A percentile compares a stretch with the other conserved stretches of the same genome.
phyloP scores from a whole-genome alignment of 2,329 filamentous ascomycete genomes.

The Elsinoe batatas region DNA sequence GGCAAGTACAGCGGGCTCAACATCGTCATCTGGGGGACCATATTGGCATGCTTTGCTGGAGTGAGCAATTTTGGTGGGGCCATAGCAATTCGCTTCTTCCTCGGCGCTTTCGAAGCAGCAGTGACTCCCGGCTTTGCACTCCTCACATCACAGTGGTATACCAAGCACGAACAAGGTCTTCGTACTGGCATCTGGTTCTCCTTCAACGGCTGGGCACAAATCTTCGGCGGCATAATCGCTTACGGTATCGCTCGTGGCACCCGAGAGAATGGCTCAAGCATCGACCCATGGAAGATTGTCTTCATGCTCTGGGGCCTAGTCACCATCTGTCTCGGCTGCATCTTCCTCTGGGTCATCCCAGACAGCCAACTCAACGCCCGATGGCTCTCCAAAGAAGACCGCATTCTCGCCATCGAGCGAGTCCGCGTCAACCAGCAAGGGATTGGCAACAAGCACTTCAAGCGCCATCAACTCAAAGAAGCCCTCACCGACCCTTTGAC shows the following conservation, averaged over 20 bases:
- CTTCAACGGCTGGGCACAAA: slow-evolving; percentile 56
- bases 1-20: slow-evolving; percentile 58
- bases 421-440: slow-evolving; percentile 67
- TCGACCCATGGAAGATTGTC: slow-evolving; percentile 57
- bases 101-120: slow-evolving; percentile 58
- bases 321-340: slow-evolving; percentile 32
- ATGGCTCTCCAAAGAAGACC: slow-evolving; percentile 57
- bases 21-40: slow-evolving; percentile 53
- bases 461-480: slow-evolving; percentile 54
- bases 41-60: slow-evolving; percentile 53
- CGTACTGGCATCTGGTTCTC: slow-evolving; percentile 59
- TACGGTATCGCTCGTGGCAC: slow-evolving; percentile 53
- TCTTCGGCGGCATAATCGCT: slow-evolving; percentile 52
- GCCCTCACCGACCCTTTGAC: slow-evolving; percentile 48
- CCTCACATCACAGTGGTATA: slow-evolving; percentile 64
- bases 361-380: slow-evolving; percentile 52
- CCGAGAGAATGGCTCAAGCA: slow-evolving; percentile 43
- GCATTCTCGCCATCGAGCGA: slow-evolving; percentile 57
- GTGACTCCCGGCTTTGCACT: slow-evolving; percentile 61
- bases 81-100: slow-evolving; percentile 56
- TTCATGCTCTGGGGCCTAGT: slow-evolving; percentile 38
- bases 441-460: slow-evolving; percentile 60
- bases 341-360: slow-evolving; percentile 41
- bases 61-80: slow-evolving; percentile 51
- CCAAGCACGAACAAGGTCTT: slow-evolving; percentile 55